Percentiles rank a stretch among this genome's conserved stretches.
Evolutionary conservation across 345 rosid genomes (phyloP).

Genomic region (Moricandia moricandioides): DNA sequence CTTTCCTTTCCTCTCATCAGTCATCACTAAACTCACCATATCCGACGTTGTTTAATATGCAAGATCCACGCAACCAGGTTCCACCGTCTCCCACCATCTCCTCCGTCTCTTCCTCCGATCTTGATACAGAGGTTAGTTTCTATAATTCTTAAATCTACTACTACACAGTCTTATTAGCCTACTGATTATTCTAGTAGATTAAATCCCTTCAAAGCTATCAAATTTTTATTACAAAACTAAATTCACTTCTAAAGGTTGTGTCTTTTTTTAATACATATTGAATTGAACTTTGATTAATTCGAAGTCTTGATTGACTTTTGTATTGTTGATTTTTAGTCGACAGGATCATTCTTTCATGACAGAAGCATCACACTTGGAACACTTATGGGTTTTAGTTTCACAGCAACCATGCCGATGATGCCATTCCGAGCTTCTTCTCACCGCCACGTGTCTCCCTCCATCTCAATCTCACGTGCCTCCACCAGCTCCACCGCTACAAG

Average conservation of each 20-base stretch:
- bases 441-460: constrained; percentile 40
- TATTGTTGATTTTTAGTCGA: constrained; percentile 48
- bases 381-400: constrained; percentile 82
- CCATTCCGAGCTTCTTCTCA: constrained; percentile 63
- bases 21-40: not conserved
- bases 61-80: constrained; percentile 52
- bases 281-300: not conserved
- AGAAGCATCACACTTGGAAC: constrained; percentile 94
- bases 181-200: no score
- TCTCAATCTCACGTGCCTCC: constrained; percentile 28
- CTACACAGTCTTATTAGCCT: no score
- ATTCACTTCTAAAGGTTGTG: not conserved
- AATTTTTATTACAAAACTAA: not conserved
- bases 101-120: constrained; percentile 90
- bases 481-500: constrained; percentile 14
- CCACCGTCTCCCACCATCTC: constrained; percentile 73
- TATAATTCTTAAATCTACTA: not conserved
- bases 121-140: constrained; percentile 73
- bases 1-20: constrained; percentile 24
- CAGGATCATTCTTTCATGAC: constrained; percentile 93
- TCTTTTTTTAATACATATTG: not conserved
- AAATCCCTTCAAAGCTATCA: not conserved
- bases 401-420: constrained; percentile 44
- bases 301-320: not conserved
- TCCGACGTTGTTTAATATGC: constrained; percentile 32